A percentile compares a stretch with the other conserved stretches of the same genome.
Evolutionary conservation across 495 filamentous ascomycete genomes (phyloP).

Genomic region (Podospora sp.): DNA sequence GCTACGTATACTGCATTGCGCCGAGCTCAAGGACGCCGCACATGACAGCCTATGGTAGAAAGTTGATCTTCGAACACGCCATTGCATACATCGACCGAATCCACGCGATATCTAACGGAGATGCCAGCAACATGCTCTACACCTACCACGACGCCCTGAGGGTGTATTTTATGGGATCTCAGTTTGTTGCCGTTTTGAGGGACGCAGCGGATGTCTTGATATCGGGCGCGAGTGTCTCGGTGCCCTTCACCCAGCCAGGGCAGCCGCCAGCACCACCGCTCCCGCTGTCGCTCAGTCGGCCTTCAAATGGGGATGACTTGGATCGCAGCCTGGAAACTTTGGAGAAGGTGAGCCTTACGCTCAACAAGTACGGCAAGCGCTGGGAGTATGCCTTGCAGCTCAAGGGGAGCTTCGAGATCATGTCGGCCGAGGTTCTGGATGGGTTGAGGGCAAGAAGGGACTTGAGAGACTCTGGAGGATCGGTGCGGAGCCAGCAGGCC

Average conservation of each 20-base stretch:
- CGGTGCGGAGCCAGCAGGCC: conserved; percentile 9
- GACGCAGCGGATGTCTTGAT: conserved; percentile 56
- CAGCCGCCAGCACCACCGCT: conserved; percentile 27
- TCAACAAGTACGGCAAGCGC: conserved; percentile 52
- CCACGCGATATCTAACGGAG: conserved; percentile 53
- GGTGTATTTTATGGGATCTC: conserved; percentile 70
- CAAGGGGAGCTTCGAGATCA: conserved; percentile 46
- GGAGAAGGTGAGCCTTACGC: conserved; percentile 45
- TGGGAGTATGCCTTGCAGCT: conserved; percentile 53
- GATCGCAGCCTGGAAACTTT: conserved; percentile 50
- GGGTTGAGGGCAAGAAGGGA: conserved; percentile 33
- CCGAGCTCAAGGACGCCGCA: conserved; percentile 67
- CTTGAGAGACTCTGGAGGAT: conserved; percentile 22
- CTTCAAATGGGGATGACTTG: conserved; percentile 41
- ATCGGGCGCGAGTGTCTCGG: conserved; percentile 35
- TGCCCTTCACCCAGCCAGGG: not conserved
- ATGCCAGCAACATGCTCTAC: conserved; percentile 58
- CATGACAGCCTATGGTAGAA: conserved; percentile 66
- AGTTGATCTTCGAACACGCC: conserved; percentile 79
- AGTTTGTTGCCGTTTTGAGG: conserved; percentile 66
- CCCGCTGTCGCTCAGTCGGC: conserved; percentile 32
- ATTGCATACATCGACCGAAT: conserved; percentile 70
- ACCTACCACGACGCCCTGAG: conserved; percentile 75
- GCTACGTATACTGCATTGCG: conserved; percentile 79
- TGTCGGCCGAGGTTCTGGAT: conserved; percentile 40